Evolutionary conservation across 2,329 filamentous ascomycete species (phyloP).

Genomic region (Huntiella abstrusa): DNA sequence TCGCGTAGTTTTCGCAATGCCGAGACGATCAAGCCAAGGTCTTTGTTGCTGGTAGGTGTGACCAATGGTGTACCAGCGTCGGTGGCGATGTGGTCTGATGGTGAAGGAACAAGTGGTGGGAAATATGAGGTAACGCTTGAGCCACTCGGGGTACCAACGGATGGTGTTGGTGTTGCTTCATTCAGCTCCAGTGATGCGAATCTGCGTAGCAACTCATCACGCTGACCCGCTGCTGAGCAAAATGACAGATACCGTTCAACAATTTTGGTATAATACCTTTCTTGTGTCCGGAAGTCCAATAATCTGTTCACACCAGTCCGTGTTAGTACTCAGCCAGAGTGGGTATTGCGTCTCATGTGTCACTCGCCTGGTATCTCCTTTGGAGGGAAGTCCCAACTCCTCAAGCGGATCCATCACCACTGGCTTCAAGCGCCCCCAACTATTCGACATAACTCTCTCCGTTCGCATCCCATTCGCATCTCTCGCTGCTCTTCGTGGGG

Average conservation of each 20-base stretch:
- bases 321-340: not conserved
- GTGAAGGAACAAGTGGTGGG: constrained; percentile 8
- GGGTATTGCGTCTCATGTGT: not conserved
- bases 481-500: constrained; percentile 1
- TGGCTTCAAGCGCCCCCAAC: constrained; percentile 56
- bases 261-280: constrained; percentile 72
- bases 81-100: not conserved
- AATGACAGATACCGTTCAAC: constrained; percentile 79
- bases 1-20: constrained; percentile 86
- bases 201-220: constrained; percentile 53
- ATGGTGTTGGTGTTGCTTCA: not conserved
- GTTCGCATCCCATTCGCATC: constrained; percentile 13
- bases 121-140: not conserved
- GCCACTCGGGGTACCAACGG: not conserved
- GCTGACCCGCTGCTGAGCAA: constrained; percentile 54
- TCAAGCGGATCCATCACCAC: constrained; percentile 60
- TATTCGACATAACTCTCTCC: constrained; percentile 24
- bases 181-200: constrained; percentile 42
- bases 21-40: constrained; percentile 55
- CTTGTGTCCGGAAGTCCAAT: constrained; percentile 58
- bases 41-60: constrained; percentile 24
- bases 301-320: constrained; percentile 27
- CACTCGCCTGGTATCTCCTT: constrained; percentile 64
- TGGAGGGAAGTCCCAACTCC: constrained; percentile 68
- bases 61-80: not conserved